These are phyloP conservation scores for Diplodia seriata DNA, from an alignment of 2,329 filamentous ascomycete genomes.

Conservation along the genomic window DNA sequence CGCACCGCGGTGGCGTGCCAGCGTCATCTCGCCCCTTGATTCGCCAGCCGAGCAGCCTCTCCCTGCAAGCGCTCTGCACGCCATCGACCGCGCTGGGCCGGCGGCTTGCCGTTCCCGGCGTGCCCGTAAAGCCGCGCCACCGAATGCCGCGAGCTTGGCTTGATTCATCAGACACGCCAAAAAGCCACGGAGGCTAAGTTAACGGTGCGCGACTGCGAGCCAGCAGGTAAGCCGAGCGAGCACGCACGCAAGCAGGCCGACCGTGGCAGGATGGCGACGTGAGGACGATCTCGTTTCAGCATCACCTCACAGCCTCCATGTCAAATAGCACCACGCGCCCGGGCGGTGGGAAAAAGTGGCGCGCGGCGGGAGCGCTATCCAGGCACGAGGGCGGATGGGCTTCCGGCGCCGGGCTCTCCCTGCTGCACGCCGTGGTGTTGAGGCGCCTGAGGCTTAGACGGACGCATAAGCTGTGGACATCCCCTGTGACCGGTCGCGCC, in stretches of 20 bases:
- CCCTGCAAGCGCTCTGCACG: constrained; percentile 12
- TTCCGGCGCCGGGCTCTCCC: constrained; percentile 21
- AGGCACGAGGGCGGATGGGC: constrained; percentile 5
- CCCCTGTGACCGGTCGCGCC: constrained; percentile 5
- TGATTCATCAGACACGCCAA: background rate
- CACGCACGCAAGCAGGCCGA: background rate
- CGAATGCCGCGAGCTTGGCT: background rate
- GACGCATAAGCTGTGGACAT: background rate
- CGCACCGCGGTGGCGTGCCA: background rate
- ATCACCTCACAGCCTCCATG: background rate
- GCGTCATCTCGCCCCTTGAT: constrained; percentile 13
- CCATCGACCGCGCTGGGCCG: constrained; percentile 10
- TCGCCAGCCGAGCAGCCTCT: background rate
- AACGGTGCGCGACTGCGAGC: constrained; percentile 3
- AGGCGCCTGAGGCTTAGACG: constrained; percentile 17
- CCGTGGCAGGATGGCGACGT: background rate
- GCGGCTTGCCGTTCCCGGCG: constrained; percentile 19
- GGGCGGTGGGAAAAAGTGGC: constrained; percentile 8
- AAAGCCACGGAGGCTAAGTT: constrained; percentile 10
- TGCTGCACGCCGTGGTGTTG: background rate
- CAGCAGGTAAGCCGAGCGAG: constrained; percentile 27
- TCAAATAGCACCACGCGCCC: background rate
- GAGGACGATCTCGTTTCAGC: constrained; percentile 14
- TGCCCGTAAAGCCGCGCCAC: background rate
- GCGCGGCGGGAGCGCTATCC: constrained; percentile 20